phyloP scores from a whole-genome alignment of 768 basidiomycete genomes.

The Chalciporus sphaerocephalus region DNA sequence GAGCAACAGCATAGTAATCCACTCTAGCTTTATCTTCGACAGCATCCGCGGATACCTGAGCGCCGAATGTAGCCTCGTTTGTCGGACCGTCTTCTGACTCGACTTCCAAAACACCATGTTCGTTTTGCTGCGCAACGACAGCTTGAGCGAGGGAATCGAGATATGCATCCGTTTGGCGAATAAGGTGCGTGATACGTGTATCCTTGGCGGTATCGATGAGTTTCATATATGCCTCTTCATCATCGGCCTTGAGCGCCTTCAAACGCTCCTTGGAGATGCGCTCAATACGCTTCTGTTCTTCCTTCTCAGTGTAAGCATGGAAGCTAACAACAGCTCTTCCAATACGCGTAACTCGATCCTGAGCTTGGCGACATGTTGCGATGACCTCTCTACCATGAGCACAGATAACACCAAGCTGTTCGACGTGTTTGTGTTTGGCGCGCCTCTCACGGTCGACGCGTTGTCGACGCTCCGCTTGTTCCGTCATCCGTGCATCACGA shows the following conservation, averaged over 20 bases:
- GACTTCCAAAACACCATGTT: conserved; percentile 45
- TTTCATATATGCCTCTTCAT: conserved; percentile 99
- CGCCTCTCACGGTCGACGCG: conserved; percentile 87
- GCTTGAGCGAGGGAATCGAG: conserved; percentile 94
- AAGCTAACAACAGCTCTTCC: conserved; percentile 78
- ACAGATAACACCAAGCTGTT: conserved; percentile 85
- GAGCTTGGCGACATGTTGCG: conserved; percentile 59
- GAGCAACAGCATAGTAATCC: conserved; percentile 96
- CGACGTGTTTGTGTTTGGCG: conserved; percentile 94
- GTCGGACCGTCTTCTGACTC: conserved; percentile 71
- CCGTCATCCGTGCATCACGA: conserved; percentile 85
- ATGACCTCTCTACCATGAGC: conserved; percentile 75
- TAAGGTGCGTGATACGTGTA: conserved; percentile 93
- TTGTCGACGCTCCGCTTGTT: conserved; percentile 87
- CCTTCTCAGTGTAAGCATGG: conserved; percentile 90
- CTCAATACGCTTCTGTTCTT: conserved; percentile 97
- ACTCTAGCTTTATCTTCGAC: conserved; percentile 67
- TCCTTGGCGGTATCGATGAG: conserved; percentile 99
- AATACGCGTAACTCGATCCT: conserved; percentile 56
- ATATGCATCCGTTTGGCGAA: conserved; percentile 91
- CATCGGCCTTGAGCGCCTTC: conserved; percentile 93
- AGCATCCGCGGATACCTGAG: conserved; percentile 60
- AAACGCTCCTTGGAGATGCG: conserved; percentile 95
- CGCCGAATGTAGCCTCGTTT: conserved; percentile 89
- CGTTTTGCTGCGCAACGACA: conserved; percentile 87